Conservation (phyloP, 192 early-diverging fungal genomes). For the Coemansia nantahalensis region DNA sequence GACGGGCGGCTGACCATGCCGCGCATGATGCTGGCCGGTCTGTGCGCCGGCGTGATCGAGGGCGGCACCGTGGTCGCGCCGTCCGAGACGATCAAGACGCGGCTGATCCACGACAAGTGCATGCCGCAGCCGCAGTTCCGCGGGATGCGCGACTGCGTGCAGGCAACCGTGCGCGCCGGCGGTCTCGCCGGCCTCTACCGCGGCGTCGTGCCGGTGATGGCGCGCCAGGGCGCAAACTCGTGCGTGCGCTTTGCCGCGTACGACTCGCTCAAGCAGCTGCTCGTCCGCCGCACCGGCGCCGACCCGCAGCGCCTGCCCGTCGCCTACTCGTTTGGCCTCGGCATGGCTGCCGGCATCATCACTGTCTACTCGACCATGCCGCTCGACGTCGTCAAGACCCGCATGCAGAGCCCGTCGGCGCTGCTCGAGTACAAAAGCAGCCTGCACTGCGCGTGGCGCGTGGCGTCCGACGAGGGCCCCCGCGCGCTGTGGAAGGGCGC, state of each 20-base stretch:
- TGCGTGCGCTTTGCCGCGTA: constrained; percentile 91
- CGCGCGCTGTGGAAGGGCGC: constrained; percentile 93
- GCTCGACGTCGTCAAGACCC: constrained; percentile 95
- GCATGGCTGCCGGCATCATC: constrained; percentile 83
- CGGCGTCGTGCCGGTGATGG: constrained; percentile 88
- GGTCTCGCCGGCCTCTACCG: constrained; percentile 85
- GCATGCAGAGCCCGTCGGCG: constrained; percentile 87
- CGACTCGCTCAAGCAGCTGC: constrained; percentile 67
- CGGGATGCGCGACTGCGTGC: constrained; percentile 77
- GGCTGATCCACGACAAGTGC: constrained; percentile 91
- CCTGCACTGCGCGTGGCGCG: constrained; percentile 68
- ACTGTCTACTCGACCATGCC: constrained; percentile 98
- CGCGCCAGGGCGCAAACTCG: constrained; percentile 92
- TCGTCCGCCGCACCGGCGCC: constrained; percentile 2
- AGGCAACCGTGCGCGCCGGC: constrained; percentile 62
- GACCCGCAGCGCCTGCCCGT: constrained; percentile 48
- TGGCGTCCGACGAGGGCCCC: constrained; percentile 74
- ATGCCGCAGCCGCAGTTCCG: constrained; percentile 66
- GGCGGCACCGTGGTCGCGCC: constrained; percentile 87
- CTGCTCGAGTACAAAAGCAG: constrained; percentile 64
- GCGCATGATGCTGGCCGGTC: constrained; percentile 71
- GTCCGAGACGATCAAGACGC: constrained; percentile 95
- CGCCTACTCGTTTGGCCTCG: constrained; percentile 65
- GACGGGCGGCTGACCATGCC: constrained; percentile 68
- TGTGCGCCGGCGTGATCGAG: constrained; percentile 88